Conservation (phyloP, 495 filamentous ascomycete genomes). For the Penicillium desertorum region DNA sequence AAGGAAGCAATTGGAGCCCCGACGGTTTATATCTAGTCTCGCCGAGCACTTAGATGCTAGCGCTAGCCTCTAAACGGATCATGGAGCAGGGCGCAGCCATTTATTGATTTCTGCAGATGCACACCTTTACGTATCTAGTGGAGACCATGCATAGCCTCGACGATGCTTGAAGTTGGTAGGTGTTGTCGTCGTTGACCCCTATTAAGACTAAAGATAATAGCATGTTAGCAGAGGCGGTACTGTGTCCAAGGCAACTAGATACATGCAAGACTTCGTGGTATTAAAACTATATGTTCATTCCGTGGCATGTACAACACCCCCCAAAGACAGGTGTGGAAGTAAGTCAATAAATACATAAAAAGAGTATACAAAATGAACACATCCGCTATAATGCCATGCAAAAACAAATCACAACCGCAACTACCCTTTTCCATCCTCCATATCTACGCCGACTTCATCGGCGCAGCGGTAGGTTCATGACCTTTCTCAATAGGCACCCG, state of each 20-base stretch:
- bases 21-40: too few species aligned
- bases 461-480: not conserved
- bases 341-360: slow-evolving; percentile 1
- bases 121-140: too few species aligned
- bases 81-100: too few species aligned
- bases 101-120: too few species aligned
- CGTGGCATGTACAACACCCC: not conserved
- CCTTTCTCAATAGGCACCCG: slow-evolving; percentile 20
- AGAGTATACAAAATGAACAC: slow-evolving; percentile 1
- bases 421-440: not conserved
- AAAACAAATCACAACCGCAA: not conserved
- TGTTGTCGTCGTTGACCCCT: too few species aligned
- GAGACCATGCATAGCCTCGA: too few species aligned
- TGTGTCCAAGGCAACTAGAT: not conserved
- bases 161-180: too few species aligned
- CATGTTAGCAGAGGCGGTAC: too few species aligned
- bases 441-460: slow-evolving; percentile 1
- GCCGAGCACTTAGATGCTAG: too few species aligned
- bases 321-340: not conserved
- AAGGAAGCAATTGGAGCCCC: too few species aligned
- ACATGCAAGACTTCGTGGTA: not conserved
- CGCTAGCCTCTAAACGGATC: too few species aligned
- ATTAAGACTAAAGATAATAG: too few species aligned
- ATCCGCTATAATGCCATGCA: slow-evolving; percentile 5
- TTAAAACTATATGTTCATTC: slow-evolving; percentile 2